phyloP scores from a whole-genome alignment of 2,329 filamentous ascomycete genomes.

The Dothiorella sarmentorum region DNA sequence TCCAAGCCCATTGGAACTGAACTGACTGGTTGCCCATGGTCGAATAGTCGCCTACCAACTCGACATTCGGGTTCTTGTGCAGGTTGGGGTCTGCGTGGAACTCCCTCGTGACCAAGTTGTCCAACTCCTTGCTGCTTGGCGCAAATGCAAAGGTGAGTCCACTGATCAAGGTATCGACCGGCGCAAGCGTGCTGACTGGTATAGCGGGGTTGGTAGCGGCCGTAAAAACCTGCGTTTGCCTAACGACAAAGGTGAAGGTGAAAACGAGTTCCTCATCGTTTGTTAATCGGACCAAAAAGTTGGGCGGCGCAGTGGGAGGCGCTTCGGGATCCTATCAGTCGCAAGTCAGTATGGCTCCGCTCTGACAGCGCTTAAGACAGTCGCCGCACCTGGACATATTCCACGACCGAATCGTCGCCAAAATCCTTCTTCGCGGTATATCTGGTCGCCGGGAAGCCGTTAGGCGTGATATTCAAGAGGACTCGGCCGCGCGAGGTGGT shows the following conservation, averaged over 20 bases:
- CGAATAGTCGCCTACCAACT: conserved; percentile 86
- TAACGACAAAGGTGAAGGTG: conserved; percentile 84
- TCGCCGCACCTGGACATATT: conserved; percentile 80
- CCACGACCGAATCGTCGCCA: conserved; percentile 72
- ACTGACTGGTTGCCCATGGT: conserved; percentile 81
- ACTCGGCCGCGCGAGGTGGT: conserved; percentile 75
- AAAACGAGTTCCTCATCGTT: conserved; percentile 93
- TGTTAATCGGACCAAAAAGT: conserved; percentile 79
- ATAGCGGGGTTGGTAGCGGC: conserved; percentile 42
- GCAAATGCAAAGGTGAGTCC: conserved; percentile 92
- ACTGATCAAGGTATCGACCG: conserved; percentile 71
- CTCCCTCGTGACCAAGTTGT: conserved; percentile 89
- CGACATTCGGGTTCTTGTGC: conserved; percentile 94
- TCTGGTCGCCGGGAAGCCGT: conserved; percentile 80
- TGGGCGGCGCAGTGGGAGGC: conserved; percentile 48
- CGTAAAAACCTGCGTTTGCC: conserved; percentile 48
- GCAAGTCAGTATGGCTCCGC: conserved; percentile 14
- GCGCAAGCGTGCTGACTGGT: conserved; percentile 8
- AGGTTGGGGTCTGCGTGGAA: conserved; percentile 97
- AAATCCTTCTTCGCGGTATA: conserved; percentile 68
- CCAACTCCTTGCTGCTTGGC: conserved; percentile 79
- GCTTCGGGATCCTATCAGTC: conserved; percentile 69
- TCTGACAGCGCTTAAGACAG: conserved; percentile 16
- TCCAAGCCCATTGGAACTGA: conserved; percentile 94
- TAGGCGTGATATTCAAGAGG: conserved; percentile 75